Conservation (phyloP, 2,329 filamentous ascomycete species). For the Thelonectria blattea region DNA sequence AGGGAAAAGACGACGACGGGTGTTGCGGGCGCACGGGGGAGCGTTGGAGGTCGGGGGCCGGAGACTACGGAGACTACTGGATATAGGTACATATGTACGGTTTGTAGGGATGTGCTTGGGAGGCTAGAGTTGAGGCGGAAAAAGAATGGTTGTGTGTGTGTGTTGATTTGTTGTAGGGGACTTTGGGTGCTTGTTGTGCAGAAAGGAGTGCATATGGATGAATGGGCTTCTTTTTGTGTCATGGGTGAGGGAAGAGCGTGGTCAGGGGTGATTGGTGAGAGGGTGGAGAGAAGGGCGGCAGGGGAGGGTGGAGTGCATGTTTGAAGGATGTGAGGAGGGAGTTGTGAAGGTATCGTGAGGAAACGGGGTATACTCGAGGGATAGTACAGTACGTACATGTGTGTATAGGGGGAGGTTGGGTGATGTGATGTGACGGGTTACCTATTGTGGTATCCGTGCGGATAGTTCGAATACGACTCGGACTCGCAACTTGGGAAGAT, state of each 20-base stretch:
- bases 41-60: background rate
- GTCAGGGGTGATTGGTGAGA: slow-evolving; percentile 27
- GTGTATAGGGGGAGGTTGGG: background rate
- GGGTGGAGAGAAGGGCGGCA: slow-evolving; percentile 12
- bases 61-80: background rate
- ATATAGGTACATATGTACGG: too few relatives aligned
- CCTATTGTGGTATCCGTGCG: background rate
- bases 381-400: background rate
- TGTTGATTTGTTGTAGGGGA: slow-evolving; percentile 3
- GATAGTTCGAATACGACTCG: background rate
- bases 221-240: slow-evolving; percentile 3
- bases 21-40: slow-evolving; percentile 5
- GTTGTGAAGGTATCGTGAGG: background rate
- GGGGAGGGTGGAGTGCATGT: slow-evolving; percentile 3
- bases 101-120: too few relatives aligned
- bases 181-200: slow-evolving; percentile 3
- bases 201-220: background rate
- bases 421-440: slow-evolving; percentile 1
- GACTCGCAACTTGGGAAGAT: too few relatives aligned
- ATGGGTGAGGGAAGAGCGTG: slow-evolving; percentile 14
- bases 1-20: too few relatives aligned
- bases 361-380: background rate
- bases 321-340: background rate
- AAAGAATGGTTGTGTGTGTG: background rate
- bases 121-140: too few relatives aligned